Evolutionary conservation across 169 alveolate genomes (phyloP).

Genomic region (Plasmodium relictum): DNA sequence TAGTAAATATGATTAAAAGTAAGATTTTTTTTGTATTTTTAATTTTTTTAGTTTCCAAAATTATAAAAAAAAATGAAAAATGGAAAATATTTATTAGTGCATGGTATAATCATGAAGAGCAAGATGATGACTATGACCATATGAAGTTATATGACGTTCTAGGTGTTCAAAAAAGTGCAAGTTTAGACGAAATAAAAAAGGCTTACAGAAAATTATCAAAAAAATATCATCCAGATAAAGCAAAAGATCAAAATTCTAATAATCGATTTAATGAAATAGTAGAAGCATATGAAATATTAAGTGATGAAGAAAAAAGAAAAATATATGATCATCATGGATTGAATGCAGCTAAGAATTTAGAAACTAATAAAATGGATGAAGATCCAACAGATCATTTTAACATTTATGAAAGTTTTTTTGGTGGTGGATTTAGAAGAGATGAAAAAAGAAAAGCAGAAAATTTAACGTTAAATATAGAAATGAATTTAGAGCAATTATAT

Average conservation of each 20-base stretch:
- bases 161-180: slow-evolving; percentile 86
- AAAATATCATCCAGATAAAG: slow-evolving; percentile 94
- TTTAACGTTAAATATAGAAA: slow-evolving; percentile 79
- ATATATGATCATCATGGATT: slow-evolving; percentile 93
- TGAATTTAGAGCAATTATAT: slow-evolving; percentile 86
- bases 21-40: slow-evolving; percentile 19
- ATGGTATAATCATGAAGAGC: slow-evolving; percentile 53
- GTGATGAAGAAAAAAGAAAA: slow-evolving; percentile 90
- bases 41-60: slow-evolving; percentile 5
- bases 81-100: slow-evolving; percentile 47
- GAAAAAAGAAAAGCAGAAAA: slow-evolving; percentile 85
- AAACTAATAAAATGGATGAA: slow-evolving; percentile 75
- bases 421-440: slow-evolving; percentile 78
- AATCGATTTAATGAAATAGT: slow-evolving; percentile 91
- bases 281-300: slow-evolving; percentile 94
- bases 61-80: slow-evolving; percentile 21
- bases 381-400: slow-evolving; percentile 79
- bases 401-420: slow-evolving; percentile 82
- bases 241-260: slow-evolving; percentile 88
- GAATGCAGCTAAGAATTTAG: slow-evolving; percentile 90
- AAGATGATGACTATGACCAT: slow-evolving; percentile 49
- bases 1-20: slow-evolving; percentile 54
- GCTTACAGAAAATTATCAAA: slow-evolving; percentile 90
- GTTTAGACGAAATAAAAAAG: slow-evolving; percentile 92
- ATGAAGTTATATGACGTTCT: slow-evolving; percentile 82